phyloP scores from a whole-genome alignment of 2,329 filamentous ascomycete genomes.

The Fusarium falciforme region DNA sequence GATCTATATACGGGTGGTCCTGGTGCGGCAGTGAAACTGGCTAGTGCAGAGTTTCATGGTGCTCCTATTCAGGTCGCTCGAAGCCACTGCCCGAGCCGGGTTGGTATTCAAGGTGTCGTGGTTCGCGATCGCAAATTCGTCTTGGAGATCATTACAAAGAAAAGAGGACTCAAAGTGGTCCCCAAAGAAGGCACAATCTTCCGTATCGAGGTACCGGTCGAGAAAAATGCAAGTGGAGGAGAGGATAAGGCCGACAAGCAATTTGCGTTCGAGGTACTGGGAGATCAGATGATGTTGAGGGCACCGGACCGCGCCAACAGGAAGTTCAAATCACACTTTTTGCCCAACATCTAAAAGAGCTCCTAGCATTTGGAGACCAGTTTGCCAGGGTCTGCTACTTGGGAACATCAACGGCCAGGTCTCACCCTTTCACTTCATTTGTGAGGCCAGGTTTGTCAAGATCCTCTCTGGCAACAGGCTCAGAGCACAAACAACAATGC shows the following conservation, averaged over 20 bases:
- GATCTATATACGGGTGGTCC: conserved; percentile 67
- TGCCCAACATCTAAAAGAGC: conserved; percentile 73
- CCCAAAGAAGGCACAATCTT: conserved; percentile 95
- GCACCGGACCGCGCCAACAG: conserved; percentile 87
- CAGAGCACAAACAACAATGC: not conserved
- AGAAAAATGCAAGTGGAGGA: conserved; percentile 17
- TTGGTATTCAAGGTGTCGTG: conserved; percentile 88
- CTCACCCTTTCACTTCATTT: not conserved
- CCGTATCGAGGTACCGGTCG: conserved; percentile 73
- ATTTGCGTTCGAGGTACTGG: conserved; percentile 86
- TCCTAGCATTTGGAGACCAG: not conserved
- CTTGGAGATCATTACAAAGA: conserved; percentile 83
- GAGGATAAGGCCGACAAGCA: conserved; percentile 37
- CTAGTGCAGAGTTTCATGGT: conserved; percentile 91
- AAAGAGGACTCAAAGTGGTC: conserved; percentile 78
- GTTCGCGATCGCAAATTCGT: conserved; percentile 88
- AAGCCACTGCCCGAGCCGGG: conserved; percentile 82
- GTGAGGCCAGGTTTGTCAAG: not conserved
- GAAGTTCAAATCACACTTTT: conserved; percentile 90
- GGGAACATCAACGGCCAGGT: not conserved
- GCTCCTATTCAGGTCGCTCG: conserved; percentile 85
- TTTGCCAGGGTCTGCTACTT: not conserved
- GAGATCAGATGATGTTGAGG: conserved; percentile 86
- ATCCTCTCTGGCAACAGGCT: not conserved
- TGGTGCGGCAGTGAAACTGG: conserved; percentile 77